phyloP scores from a whole-genome alignment of 202 grass and related monocot species.

The Schoenoplectus tabernaemontani region DNA sequence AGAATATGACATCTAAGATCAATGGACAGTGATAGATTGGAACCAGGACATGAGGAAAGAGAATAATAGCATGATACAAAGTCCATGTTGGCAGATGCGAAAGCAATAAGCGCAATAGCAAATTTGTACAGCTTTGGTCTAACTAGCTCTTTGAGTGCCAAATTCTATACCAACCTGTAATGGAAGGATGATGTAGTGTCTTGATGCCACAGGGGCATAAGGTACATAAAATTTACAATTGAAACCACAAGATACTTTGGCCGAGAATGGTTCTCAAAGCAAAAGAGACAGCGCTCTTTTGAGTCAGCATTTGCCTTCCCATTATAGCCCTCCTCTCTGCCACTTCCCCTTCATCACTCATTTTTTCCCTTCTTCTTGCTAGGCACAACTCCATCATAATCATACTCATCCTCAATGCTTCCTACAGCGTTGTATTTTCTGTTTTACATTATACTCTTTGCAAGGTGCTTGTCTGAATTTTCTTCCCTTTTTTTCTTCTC shows the following conservation, averaged over 20 bases:
- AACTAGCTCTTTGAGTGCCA: neutral
- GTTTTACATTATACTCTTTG: constrained; percentile 74
- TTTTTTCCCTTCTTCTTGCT: constrained; percentile 59
- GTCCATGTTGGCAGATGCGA: neutral
- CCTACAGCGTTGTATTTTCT: constrained; percentile 57
- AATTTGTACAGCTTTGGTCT: neutral
- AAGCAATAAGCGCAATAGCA: neutral
- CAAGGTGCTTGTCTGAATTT: constrained; percentile 68
- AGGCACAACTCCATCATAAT: constrained; percentile 67
- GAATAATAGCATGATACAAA: neutral
- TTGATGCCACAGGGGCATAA: constrained; percentile 75
- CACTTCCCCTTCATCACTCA: neutral
- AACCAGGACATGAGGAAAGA: neutral
- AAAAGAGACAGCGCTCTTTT: constrained; percentile 83
- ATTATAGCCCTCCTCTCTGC: constrained; percentile 20
- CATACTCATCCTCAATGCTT: constrained; percentile 86
- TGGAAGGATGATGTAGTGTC: constrained; percentile 81
- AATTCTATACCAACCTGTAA: constrained; percentile 51
- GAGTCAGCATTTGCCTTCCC: constrained; percentile 48
- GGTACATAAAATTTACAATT: constrained; percentile 89
- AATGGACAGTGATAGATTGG: neutral
- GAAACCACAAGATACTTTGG: constrained; percentile 91
- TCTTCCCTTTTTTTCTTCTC: constrained; percentile 72
- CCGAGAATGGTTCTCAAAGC: constrained; percentile 87
- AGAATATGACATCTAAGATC: neutral